A percentile compares a stretch with the other conserved stretches of the same genome.
Evolutionary conservation across 116 monocot genomes (phyloP).

Genomic region (Phalaenopsis hybrid): DNA sequence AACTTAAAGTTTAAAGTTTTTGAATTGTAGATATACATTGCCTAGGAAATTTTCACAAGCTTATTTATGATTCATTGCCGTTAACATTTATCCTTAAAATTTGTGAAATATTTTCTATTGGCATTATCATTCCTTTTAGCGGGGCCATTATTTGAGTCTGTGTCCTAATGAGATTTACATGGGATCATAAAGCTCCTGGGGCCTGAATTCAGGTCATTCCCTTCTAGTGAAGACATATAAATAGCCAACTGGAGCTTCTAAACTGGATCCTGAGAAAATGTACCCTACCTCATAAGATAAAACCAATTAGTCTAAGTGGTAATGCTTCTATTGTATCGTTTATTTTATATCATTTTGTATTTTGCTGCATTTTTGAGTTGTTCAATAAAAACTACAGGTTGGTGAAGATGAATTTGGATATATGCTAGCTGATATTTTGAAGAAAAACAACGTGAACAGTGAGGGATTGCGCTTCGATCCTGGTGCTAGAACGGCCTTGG

Average conservation of each 20-base stretch:
- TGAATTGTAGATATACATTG: too few relatives aligned
- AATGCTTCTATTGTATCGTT: not conserved
- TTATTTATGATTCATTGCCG: too few relatives aligned
- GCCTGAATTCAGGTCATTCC: too few relatives aligned
- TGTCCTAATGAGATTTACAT: not conserved
- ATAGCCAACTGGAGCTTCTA: not conserved
- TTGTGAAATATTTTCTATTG: too few relatives aligned
- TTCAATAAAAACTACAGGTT: conserved; percentile 36
- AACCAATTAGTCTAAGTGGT: not conserved
- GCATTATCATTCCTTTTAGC: not conserved
- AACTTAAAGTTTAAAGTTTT: not conserved
- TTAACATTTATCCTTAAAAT: too few relatives aligned
- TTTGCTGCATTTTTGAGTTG: not conserved
- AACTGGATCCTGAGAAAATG: not conserved
- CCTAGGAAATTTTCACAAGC: too few relatives aligned
- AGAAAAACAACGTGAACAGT: conserved; percentile 87
- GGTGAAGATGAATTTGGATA: conserved; percentile 98
- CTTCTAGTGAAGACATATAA: not conserved
- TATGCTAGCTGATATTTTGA: conserved; percentile 84
- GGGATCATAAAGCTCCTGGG: not conserved
- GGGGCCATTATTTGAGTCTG: not conserved
- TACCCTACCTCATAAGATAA: not conserved
- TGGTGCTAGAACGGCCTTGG: conserved; percentile 90
- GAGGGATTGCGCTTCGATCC: conserved; percentile 86
- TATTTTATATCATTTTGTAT: not conserved